Base-by-base conservation (phyloP, 306 rosid genomes). In the Malus fusca region DNA sequence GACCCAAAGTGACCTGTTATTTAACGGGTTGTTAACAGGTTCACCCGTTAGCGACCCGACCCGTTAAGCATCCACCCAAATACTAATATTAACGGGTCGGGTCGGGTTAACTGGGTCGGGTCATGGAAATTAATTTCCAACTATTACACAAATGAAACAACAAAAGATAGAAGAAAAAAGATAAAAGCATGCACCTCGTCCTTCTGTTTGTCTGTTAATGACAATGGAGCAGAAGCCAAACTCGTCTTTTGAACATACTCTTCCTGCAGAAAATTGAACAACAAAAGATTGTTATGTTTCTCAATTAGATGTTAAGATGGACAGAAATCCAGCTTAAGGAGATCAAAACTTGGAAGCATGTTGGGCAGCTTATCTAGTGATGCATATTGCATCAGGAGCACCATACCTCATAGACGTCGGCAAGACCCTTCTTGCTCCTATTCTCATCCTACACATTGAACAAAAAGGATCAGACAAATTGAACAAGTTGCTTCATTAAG, bases 391-490 rank as follows among this genome's bases (percentile, higher is more conserved):
- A 77, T 74, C 66, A 78, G 76, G 81, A 70, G 80, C 79, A 68
- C 78, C 91, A 18, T n/a, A 95, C 99, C 99, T 92, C 99, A 11
- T 92, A 92, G 73, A 92, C 62, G 51, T 92, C 96, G 61, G 89
- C 97, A 75, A 95, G 92, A 72, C 99, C 97, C 79, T 85, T 84
- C 90, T 90, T 88, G 92, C 91, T 95, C 86, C 90, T 95, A 82
- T 82, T 92, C 75, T 95, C 97, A 64, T 95, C 97, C 99, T 95
- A 89, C 69, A 80, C 52, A 74, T 58, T 21, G 60, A 46, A 21
- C 75, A 72, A 62, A 46, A 43, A 11, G 68, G 73, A 46, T 71
- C 58, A 18, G 62, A 21, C 62, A 67, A 81, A 72, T 23, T 72
- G 73, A 42, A 63, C 46, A 64, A 77, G 80, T 79, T 51, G 83